Evolutionary conservation across 2,329 filamentous ascomycete genomes (phyloP).

Genomic region (Beauveria rudraprayagi): DNA sequence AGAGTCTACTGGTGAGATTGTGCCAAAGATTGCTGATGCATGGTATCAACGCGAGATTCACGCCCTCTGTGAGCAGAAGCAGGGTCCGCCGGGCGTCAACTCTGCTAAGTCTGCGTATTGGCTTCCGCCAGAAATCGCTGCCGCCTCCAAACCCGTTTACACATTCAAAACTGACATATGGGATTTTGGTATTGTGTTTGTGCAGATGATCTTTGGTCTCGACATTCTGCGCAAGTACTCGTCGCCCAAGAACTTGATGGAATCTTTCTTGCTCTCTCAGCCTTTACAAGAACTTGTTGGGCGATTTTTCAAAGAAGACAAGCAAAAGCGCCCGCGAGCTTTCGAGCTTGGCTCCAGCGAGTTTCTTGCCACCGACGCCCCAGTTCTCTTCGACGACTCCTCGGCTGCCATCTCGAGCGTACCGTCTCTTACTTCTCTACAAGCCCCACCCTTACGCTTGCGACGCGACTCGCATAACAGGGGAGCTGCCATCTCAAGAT

Average conservation of each 20-base stretch:
- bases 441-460: constrained; percentile 38
- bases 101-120: constrained; percentile 72
- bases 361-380: constrained; percentile 57
- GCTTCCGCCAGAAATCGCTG: constrained; percentile 70
- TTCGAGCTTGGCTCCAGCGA: constrained; percentile 63
- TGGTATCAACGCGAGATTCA: constrained; percentile 63
- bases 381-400: constrained; percentile 43
- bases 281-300: constrained; percentile 71
- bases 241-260: constrained; percentile 67
- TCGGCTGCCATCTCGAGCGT: constrained; percentile 31
- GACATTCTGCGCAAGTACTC: constrained; percentile 68
- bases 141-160: constrained; percentile 52
- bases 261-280: constrained; percentile 62
- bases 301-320: constrained; percentile 77
- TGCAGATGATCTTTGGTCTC: constrained; percentile 90
- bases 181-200: constrained; percentile 84
- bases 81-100: constrained; percentile 43
- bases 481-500: constrained; percentile 56
- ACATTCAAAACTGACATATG: constrained; percentile 83
- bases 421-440: constrained; percentile 35
- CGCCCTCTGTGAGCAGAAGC: constrained; percentile 45
- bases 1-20: constrained; percentile 58
- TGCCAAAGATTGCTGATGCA: constrained; percentile 67
- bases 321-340: constrained; percentile 75
- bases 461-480: constrained; percentile 56